Evolutionary conservation across 352 stramenopile species (phyloP), one percentile per base, ranked within the genome.

Genomic region (Phytopythium boreale): DNA sequence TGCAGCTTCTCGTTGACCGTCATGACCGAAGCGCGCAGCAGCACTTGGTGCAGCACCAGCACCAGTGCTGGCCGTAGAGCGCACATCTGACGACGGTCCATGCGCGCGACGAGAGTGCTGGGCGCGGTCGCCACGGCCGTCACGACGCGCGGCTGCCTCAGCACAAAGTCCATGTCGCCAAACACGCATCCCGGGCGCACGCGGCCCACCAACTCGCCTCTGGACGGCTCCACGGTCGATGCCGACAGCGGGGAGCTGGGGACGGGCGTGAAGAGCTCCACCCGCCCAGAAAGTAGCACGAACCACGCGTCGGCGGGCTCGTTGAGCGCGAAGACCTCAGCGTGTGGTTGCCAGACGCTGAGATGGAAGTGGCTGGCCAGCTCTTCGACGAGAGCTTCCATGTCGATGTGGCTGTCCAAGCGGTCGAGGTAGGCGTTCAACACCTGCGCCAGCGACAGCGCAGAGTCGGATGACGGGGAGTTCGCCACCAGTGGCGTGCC

Each of bases 121-220:
- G 62, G 20, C 24, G 61, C 63, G n/a, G 69, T 85, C 19, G 67
- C 74, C 4, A 70, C 71, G n/a, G 75, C 79, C 61, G 85, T 71
- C 43, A 87, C 67, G n/a, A 75, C 70, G n/a, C 78, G 72, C 41
- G 62, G 44, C 59, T 88, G 79, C 29, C 64, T 58, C 55, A 90
- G 66, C 62, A 86, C 72, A 49, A 83, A 90, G 61, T 87, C 81
- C 75, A 90, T 79, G 46, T 90, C 81, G 17, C 81, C 81, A 52
- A 88, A 87, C 49, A 90, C 82, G 43, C 77, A 86, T 8, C 79
- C 79, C 29, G 79, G 69, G 17, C 76, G 71, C 0, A 87, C 77
- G n/a, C 74, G 79, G 2, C 80, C 71, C 9, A 89, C 72, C 1
- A 88, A 56, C 22, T 84, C 77, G 10, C 36, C 59, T 47, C 69